Evolutionary conservation across 2,329 filamentous ascomycete species (phyloP).

Genomic region (Trichoderma atroviride): DNA sequence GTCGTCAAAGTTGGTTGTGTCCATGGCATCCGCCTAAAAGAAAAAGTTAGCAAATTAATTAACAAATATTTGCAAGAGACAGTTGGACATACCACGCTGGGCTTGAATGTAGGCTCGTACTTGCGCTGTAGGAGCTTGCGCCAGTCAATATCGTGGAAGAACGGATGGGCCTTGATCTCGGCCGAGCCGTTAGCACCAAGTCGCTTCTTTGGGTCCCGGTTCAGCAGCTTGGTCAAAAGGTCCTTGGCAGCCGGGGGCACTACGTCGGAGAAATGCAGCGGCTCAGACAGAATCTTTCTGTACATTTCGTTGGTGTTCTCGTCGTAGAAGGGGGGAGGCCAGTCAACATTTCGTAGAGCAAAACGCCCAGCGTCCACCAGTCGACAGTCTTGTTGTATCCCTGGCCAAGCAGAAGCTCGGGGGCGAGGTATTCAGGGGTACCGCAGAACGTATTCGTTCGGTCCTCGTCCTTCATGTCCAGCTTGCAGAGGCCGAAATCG

Average conservation of each 20-base stretch:
- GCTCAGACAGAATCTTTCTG: constrained; percentile 95
- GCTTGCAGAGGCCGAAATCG: constrained; percentile 96
- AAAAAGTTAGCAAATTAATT: background rate
- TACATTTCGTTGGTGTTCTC: constrained; percentile 99
- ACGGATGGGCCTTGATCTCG: constrained; percentile 98
- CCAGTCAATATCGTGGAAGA: constrained; percentile 99
- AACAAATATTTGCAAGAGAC: background rate
- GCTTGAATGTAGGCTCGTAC: constrained; percentile 97
- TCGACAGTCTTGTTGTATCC: constrained; percentile 98
- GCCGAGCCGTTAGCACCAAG: constrained; percentile 91
- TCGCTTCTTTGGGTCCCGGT: constrained; percentile 87
- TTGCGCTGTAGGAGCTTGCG: constrained; percentile 95
- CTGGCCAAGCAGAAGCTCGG: constrained; percentile 87
- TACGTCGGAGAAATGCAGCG: constrained; percentile 92
- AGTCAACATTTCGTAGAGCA: constrained; percentile 98
- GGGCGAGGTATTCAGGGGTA: constrained; percentile 95
- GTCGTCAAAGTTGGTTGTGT: constrained; percentile 88
- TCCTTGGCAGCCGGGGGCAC: constrained; percentile 93
- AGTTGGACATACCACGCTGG: constrained; percentile 76
- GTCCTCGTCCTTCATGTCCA: constrained; percentile 99
- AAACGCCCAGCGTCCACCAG: constrained; percentile 97
- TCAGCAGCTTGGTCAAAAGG: constrained; percentile 83
- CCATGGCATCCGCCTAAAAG: constrained; percentile 74
- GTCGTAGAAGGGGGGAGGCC: constrained; percentile 94
- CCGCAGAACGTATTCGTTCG: constrained; percentile 98